phyloP scores from a whole-genome alignment of 129 eudicot species.

The Deinandra increscens region DNA sequence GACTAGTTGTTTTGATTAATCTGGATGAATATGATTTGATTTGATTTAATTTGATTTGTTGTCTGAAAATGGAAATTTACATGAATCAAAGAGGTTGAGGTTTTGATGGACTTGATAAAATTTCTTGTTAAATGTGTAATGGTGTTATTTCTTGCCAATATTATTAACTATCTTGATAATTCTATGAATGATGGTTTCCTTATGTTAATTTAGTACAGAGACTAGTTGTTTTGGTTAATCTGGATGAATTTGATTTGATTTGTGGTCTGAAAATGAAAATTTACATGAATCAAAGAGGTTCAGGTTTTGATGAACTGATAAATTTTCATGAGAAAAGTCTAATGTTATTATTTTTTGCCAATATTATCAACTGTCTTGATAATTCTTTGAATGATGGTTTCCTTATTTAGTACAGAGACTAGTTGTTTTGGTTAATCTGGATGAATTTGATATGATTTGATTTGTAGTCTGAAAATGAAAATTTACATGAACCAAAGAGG shows the following conservation, averaged over 20 bases:
- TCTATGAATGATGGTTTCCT: no score
- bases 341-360: no score
- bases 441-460: not conserved
- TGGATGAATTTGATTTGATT: no score
- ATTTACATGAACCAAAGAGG: not conserved
- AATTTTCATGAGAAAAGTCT: no score
- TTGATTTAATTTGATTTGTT: not conserved
- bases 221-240: no score
- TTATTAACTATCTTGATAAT: slow-evolving; percentile 10
- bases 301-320: no score
- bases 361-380: not conserved
- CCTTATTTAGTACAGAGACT: not conserved
- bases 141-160: slow-evolving; percentile 10
- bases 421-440: not conserved
- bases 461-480: not conserved
- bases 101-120: not conserved
- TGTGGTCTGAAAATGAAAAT: no score
- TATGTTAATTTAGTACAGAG: no score
- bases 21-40: no score
- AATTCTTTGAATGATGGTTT: not conserved
- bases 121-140: not conserved
- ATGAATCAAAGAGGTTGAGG: not conserved
- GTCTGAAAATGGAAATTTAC: not conserved
- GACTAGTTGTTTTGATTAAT: not conserved
- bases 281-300: no score